Conservation (phyloP, 1,284 basidiomycete species). For the Phaffia rhodozyma region DNA sequence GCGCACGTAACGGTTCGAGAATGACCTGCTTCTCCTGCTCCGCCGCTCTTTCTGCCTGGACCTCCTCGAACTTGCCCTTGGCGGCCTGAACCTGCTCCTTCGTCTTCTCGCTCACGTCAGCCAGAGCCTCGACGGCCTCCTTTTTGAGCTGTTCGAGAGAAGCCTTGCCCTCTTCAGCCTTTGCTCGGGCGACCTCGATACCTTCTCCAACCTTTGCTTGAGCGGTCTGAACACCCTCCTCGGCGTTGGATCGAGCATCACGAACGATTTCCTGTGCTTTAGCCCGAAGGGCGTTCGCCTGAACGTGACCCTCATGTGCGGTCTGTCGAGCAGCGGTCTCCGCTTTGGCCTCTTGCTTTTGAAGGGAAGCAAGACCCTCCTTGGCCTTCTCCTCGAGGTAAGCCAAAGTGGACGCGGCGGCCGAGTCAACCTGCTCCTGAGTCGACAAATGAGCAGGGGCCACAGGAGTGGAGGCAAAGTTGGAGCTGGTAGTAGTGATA, state of each 20-base stretch:
- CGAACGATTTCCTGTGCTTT: too few species aligned
- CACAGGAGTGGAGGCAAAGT: background rate
- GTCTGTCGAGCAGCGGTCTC: too few species aligned
- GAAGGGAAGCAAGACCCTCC: background rate
- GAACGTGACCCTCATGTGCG: too few species aligned
- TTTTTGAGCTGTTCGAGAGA: background rate
- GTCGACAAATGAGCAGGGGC: background rate
- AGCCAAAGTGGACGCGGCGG: background rate
- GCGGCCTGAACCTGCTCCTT: background rate
- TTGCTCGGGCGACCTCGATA: background rate
- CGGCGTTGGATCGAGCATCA: too few species aligned
- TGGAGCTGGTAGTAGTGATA: background rate
- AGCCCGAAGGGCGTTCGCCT: too few species aligned
- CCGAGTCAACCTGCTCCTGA: conserved; percentile 6
- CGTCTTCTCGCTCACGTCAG: background rate
- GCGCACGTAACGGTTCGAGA: too few species aligned
- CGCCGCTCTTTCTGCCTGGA: too few species aligned
- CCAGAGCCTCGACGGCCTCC: background rate
- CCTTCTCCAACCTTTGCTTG: background rate
- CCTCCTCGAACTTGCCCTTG: too few species aligned
- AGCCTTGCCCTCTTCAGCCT: background rate
- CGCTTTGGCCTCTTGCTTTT: conserved; percentile 5
- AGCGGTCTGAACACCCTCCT: too few species aligned
- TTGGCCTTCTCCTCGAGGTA: conserved; percentile 2
- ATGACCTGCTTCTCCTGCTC: too few species aligned